Percentiles rank a stretch among this genome's conserved stretches.
These are phyloP conservation scores for Telopea speciosissima DNA, from an alignment of 177 flowering plant species.

Conservation along the genomic window DNA sequence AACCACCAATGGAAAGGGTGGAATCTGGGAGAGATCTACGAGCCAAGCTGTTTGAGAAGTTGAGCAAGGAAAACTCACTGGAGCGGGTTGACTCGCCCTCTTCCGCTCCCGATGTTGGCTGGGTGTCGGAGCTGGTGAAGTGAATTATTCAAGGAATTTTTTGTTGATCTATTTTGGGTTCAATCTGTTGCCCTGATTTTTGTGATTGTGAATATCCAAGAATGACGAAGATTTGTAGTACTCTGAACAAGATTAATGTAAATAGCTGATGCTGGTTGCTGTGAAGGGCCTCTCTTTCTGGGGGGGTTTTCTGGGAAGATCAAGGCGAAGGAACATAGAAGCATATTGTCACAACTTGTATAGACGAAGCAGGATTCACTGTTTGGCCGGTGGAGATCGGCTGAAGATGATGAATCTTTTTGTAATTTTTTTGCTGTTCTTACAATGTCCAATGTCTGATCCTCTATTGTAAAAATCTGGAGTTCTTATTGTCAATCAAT, in stretches of 20 bases:
- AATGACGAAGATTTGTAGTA: not conserved
- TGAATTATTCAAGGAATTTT: constrained; percentile 15
- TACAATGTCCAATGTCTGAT: not conserved
- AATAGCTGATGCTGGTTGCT: not conserved
- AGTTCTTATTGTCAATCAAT: not conserved
- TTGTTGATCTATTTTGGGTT: not conserved
- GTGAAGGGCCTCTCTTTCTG: not conserved
- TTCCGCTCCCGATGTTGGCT: constrained; percentile 46
- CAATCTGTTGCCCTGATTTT: not conserved
- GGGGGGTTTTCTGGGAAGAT: not conserved
- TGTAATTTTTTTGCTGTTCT: not conserved
- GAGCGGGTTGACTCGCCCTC: constrained; percentile 10
- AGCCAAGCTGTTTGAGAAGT: constrained; percentile 51
- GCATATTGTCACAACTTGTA: not conserved
- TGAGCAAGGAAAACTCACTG: constrained; percentile 57
- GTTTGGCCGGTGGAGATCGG: not conserved
- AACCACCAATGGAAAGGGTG: constrained; percentile 66
- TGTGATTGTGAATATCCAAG: not conserved
- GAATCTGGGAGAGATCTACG: constrained; percentile 68
- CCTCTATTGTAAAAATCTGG: not conserved
- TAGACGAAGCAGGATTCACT: not conserved
- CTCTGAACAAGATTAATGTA: not conserved
- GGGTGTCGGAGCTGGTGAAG: constrained; percentile 63
- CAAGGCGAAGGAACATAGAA: not conserved
- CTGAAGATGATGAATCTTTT: not conserved